Evolutionary conservation across 164 flowering plant species (phyloP).

Genomic region (Dillenia turbinata): DNA sequence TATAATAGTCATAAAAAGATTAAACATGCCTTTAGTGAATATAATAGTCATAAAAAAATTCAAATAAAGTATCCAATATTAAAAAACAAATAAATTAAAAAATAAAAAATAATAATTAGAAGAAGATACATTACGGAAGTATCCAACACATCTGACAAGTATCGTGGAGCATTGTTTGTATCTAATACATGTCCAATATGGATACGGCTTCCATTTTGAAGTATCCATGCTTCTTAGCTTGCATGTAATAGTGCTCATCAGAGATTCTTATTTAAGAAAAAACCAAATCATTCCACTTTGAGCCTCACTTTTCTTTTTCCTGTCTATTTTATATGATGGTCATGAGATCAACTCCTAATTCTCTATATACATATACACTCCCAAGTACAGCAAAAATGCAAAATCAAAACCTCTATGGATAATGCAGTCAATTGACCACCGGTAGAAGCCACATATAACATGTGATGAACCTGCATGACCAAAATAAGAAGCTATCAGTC

Average conservation of each 20-base stretch:
- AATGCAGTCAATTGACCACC: constrained; percentile 72
- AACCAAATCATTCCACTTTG: neutral
- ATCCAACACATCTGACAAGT: too few relatives aligned
- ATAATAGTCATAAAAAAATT: too few relatives aligned
- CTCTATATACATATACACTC: neutral
- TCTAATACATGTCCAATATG: too few relatives aligned
- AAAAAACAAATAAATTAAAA: too few relatives aligned
- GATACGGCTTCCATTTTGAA: too few relatives aligned
- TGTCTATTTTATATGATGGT: neutral
- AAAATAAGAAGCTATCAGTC: neutral
- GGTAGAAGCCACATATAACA: constrained; percentile 81
- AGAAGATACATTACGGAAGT: too few relatives aligned
- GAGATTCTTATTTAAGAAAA: neutral
- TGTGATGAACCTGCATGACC: constrained; percentile 35
- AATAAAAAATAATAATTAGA: too few relatives aligned
- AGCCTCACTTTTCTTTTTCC: neutral
- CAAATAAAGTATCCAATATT: too few relatives aligned
- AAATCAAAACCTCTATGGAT: constrained; percentile 46
- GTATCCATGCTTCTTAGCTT: too few relatives aligned
- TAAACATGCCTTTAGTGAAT: too few relatives aligned
- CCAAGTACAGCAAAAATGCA: neutral
- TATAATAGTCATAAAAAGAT: too few relatives aligned
- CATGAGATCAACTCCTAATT: neutral
- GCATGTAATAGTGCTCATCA: neutral
- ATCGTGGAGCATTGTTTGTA: too few relatives aligned